Conservation (phyloP, 768 basidiomycete species). For the Leccinellum rugosiceps region DNA sequence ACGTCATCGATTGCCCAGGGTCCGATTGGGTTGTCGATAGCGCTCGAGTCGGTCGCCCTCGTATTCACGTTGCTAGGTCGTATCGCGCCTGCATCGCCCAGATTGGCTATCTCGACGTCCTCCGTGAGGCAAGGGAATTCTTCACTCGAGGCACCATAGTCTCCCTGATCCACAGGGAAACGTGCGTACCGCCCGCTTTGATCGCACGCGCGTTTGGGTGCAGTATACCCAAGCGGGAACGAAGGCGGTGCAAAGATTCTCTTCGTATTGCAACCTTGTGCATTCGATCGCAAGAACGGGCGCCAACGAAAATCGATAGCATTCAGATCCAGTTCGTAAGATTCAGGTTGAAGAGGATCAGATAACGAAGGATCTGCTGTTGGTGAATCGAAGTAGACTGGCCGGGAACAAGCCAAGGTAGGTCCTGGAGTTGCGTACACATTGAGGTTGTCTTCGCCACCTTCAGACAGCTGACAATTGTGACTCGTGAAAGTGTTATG, state of each 20-base stretch:
- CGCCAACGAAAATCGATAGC: constrained; percentile 55
- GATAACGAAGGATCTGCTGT: constrained; percentile 45
- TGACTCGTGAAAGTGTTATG: background rate
- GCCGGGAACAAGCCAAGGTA: constrained; percentile 27
- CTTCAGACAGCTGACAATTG: constrained; percentile 1
- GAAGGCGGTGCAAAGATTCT: background rate
- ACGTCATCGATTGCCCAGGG: constrained; percentile 15
- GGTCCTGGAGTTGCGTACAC: constrained; percentile 52
- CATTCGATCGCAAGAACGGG: constrained; percentile 40
- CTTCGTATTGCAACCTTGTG: constrained; percentile 4
- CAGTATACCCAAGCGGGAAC: background rate
- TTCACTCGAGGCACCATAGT: constrained; percentile 7
- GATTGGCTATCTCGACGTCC: constrained; percentile 9
- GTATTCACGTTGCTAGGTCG: constrained; percentile 10
- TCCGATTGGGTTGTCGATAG: background rate
- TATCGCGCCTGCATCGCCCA: background rate
- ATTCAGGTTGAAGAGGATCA: constrained; percentile 35
- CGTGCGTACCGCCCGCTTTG: constrained; percentile 14
- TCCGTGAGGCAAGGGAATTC: constrained; percentile 8
- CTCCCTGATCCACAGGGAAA: constrained; percentile 9
- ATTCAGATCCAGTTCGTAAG: constrained; percentile 38
- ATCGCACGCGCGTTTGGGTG: constrained; percentile 13
- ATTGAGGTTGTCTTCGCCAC: constrained; percentile 6
- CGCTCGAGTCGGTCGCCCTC: background rate
- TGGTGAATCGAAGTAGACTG: constrained; percentile 51